phyloP scores from a whole-genome alignment of 306 rosid genomes.

The Spatholobus suberectus region DNA sequence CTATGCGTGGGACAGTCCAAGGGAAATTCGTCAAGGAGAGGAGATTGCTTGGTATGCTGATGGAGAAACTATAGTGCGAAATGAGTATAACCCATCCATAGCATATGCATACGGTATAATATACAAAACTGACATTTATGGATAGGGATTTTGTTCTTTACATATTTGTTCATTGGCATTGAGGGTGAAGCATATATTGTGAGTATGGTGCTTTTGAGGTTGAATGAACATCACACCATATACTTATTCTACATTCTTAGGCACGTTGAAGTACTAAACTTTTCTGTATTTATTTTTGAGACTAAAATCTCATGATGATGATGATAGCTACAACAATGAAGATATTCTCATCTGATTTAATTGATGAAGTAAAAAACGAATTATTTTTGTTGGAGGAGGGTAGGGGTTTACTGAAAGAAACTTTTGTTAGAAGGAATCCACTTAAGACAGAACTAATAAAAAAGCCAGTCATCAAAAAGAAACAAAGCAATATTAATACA shows the following conservation, averaged over 20 bases:
- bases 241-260: background rate
- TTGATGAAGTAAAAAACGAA: background rate
- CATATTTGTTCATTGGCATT: conserved; percentile 7
- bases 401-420: background rate
- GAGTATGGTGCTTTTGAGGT: conserved; percentile 37
- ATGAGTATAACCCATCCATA: conserved; percentile 87
- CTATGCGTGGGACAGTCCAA: conserved; percentile 54
- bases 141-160: conserved; percentile 28
- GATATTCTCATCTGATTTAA: conserved; percentile 10
- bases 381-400: background rate
- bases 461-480: background rate
- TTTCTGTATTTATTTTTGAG: background rate
- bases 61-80: conserved; percentile 90
- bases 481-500: background rate
- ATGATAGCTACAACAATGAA: background rate
- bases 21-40: conserved; percentile 98
- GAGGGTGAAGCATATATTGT: background rate
- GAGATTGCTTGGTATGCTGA: conserved; percentile 99
- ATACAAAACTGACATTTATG: conserved; percentile 27
- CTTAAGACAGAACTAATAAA: conserved; percentile 7
- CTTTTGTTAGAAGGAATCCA: background rate
- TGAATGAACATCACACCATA: background rate
- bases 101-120: conserved; percentile 94
- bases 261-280: background rate
- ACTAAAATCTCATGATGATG: background rate